Conservation (phyloP, 345 rosid genomes). For the Gossypium ekmanianum region DNA sequence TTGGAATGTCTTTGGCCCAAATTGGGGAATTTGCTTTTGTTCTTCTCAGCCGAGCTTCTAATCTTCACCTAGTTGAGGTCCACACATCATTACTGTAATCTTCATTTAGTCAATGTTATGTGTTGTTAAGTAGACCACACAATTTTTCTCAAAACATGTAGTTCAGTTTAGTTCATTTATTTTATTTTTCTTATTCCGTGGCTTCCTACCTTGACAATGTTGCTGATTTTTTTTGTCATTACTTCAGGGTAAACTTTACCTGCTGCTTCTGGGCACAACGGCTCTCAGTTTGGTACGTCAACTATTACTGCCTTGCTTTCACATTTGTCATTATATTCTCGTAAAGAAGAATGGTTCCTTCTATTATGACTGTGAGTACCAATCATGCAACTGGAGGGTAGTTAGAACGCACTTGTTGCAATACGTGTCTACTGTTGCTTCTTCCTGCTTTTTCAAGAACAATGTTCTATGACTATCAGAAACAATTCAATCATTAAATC, state of each 20-base stretch:
- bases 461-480: neutral
- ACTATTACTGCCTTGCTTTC: neutral
- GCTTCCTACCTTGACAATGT: neutral
- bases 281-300: constrained; percentile 33
- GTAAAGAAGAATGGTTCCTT: neutral
- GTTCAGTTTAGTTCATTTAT: neutral
- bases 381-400: neutral
- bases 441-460: neutral
- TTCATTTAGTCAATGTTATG: neutral
- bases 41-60: constrained; percentile 93
- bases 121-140: too few relatives aligned
- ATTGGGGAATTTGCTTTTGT: constrained; percentile 97
- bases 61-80: constrained; percentile 94
- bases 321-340: neutral
- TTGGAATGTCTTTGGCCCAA: constrained; percentile 87
- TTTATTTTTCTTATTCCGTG: neutral
- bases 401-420: neutral
- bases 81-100: constrained; percentile 14
- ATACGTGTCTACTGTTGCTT: neutral
- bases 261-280: constrained; percentile 40
- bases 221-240: neutral
- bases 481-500: neutral
- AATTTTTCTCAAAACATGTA: neutral
- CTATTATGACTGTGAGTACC: neutral
- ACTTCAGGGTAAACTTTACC: constrained; percentile 74